Conservation (phyloP, 1,284 basidiomycete genomes). For the Rhodotorula sp. region DNA sequence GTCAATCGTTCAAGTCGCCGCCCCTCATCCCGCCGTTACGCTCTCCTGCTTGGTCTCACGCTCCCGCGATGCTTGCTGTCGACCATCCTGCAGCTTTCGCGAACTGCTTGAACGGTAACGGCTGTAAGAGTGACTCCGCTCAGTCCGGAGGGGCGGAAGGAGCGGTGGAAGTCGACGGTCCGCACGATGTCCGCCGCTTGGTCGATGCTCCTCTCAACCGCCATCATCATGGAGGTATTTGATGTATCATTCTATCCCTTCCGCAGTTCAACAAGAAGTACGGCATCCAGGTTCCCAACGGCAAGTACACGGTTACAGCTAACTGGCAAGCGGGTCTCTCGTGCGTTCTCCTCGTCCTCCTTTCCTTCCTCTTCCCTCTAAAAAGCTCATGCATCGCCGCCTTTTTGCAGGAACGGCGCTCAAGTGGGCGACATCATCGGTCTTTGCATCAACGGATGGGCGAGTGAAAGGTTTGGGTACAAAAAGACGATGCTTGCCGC, state of each 20-base stretch:
- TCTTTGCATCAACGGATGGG: slow-evolving; percentile 50
- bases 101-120: no score
- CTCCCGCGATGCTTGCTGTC: no score
- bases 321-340: slow-evolving; percentile 55
- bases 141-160: no score
- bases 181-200: no score
- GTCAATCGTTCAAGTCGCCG: no score
- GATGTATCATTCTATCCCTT: slow-evolving; percentile 48
- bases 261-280: slow-evolving; percentile 46
- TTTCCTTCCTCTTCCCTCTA: no score
- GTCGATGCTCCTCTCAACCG: slow-evolving; percentile 49
- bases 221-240: slow-evolving; percentile 53
- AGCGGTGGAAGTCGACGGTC: no score
- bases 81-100: no score
- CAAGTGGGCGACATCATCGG: slow-evolving; percentile 51
- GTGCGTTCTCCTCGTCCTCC: slow-evolving; percentile 34
- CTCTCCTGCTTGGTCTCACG: no score
- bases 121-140: no score
- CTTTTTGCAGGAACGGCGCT: slow-evolving; percentile 43
- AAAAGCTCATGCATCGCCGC: not conserved
- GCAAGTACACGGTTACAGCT: slow-evolving; percentile 52
- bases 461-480: slow-evolving; percentile 49
- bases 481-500: slow-evolving; percentile 47
- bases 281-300: slow-evolving; percentile 18
- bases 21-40: no score